Base-by-base conservation (phyloP, 2,329 filamentous ascomycete species). In the Dothideomycetidae sp. region DNA sequence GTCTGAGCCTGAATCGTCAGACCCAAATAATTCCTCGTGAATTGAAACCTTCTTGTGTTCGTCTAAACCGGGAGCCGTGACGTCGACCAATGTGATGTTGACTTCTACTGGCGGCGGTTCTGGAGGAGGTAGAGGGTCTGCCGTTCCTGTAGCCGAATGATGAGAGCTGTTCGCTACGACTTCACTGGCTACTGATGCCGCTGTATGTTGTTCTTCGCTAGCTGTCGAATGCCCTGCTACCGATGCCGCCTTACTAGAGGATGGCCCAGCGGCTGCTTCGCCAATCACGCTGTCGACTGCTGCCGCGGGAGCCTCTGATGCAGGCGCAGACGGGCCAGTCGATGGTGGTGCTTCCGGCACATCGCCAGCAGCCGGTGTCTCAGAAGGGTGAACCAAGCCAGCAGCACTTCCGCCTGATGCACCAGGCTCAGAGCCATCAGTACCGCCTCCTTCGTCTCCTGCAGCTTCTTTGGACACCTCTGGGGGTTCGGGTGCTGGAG, bases 11-110 rank as follows among this genome's bases (percentile, higher is more conserved):
- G 36, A 38, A 19, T 29, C 29, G 18, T 12, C 15, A 4, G 30
- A 29, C 10, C 36, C 36, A 17, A 38, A 38, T 15, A 38, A 15
- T 21, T 38, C 36, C 18, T 38, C 36, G 3, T 29, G 28, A 9
- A 38, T 38, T 19, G 30, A 31, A 13, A 33, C 36, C 14, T 21
- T 19, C 12, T 32, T 31, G 7, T 19, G 36, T 21, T 38, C 28
- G 11, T 23, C 19, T 16, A 11, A 30, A 4, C 7, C 9, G 3
- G 14, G 7, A 1, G 35, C 26, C 4, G 32, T 10, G 5, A 10
- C 10, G 14, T n/a, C 11, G 9, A 29, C 13, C 9, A 12, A 12
- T n/a, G 12, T 36, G 11, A 16, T 14, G 3, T 29, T 16, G 10
- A 28, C 11, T 7, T 14, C 15, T n/a, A 18, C 35, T 5, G 35